Evolutionary conservation across 495 filamentous ascomycete species (phyloP).

Genomic region (Eremomyces bilateralis): DNA sequence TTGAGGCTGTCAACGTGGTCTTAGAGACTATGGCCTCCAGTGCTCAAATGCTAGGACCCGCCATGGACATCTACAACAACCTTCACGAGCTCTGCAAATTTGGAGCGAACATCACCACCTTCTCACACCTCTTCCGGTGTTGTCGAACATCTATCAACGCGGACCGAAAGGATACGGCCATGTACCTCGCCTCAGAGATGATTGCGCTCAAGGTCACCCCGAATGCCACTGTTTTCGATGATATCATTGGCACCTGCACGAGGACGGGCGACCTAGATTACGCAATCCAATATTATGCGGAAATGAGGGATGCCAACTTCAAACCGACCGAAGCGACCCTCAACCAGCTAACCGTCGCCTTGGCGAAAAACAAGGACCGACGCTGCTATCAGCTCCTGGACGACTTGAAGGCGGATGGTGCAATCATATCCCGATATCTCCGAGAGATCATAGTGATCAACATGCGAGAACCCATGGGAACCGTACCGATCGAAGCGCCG

Average conservation of each 20-base stretch:
- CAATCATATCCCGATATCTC: too few relatives aligned
- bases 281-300: constrained; percentile 34
- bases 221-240: constrained; percentile 40
- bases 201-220: constrained; percentile 35
- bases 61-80: constrained; percentile 48
- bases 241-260: constrained; percentile 43
- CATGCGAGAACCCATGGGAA: too few relatives aligned
- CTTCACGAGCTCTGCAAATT: constrained; percentile 36
- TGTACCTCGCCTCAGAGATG: constrained; percentile 60
- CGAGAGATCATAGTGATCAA: too few relatives aligned
- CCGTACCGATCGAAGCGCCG: too few relatives aligned
- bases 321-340: too few relatives aligned
- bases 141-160: constrained; percentile 32
- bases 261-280: constrained; percentile 29
- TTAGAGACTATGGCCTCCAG: constrained; percentile 31
- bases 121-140: constrained; percentile 43
- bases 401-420: too few relatives aligned
- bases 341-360: too few relatives aligned
- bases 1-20: constrained; percentile 37
- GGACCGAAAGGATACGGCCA: constrained; percentile 30
- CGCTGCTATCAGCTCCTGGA: too few relatives aligned
- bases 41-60: constrained; percentile 25
- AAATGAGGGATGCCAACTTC: constrained; percentile 24
- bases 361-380: too few relatives aligned
- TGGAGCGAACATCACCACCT: constrained; percentile 38